Evolutionary conservation across 257 asterid species (phyloP), one percentile per base, ranked within the genome.

Genomic region (Ocimum tenuiflorum): DNA sequence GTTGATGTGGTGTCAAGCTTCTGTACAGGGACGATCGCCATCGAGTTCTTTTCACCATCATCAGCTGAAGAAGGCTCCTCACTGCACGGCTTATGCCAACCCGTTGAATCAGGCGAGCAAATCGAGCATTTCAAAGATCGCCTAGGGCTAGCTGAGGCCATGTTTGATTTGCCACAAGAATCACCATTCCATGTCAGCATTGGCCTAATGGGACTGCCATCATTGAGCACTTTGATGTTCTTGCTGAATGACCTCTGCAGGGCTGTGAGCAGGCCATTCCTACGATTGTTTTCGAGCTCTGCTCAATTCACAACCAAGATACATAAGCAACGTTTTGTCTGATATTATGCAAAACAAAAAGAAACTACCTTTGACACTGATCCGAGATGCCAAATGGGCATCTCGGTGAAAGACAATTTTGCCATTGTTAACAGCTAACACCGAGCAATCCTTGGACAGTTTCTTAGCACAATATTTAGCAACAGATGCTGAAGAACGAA

Each of bases 391-490:
- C 10, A 80, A 70, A 20, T 46, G 74, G 54, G 91, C 78, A 36
- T 77, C 92, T 56, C 88, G 77, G 33, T 75, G 95, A 60, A 78
- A 94, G 39, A 86, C 77, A 45, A 90, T 67, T 50, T 90, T 94
- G 39, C 96, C 97, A 72, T 90, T 88, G 67, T 77, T 77, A 59
- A 94, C 91, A 29, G 96, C 96, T 53, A 86, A 67, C 1, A 87
- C 70, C 0, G 99, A 85, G 46, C 95, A 88, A 22, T 83, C 91
- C 66, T 78, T 88, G 35, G 79, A 79, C 77, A 94, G 77, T 53
- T 90, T 90, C 53, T 63, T 82, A 1, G 97, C 96, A 70, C 96
- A 88, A 77, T 86, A 81, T 67, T 94, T 94, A 59, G 97, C 99
- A 15, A 88, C 88, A 5, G 95, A 85, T 3, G 83, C 77, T 0